Evolutionary conservation across 1,139 yeast species (phyloP).

Genomic region (Suhomyces choctaworum): DNA sequence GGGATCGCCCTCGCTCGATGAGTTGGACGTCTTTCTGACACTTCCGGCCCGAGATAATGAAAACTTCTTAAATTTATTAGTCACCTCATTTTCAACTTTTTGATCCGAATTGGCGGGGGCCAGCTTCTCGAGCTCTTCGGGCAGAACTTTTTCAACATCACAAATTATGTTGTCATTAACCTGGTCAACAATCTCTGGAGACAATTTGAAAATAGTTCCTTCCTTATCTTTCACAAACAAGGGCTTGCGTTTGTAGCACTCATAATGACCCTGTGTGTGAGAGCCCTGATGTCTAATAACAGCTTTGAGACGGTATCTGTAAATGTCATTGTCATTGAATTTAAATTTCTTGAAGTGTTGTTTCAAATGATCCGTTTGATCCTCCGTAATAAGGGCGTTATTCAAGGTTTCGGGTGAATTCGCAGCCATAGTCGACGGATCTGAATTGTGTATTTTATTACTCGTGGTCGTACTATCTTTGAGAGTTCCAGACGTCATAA

Average conservation of each 20-base stretch:
- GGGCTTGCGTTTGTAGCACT: slow-evolving; percentile 74
- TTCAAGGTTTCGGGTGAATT: slow-evolving; percentile 32
- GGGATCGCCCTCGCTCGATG: slow-evolving; percentile 1
- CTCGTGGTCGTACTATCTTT: slow-evolving; percentile 13
- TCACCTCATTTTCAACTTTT: neutral
- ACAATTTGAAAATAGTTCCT: slow-evolving; percentile 48
- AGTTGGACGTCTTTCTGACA: slow-evolving; percentile 3
- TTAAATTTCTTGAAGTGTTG: slow-evolving; percentile 43
- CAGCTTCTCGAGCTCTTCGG: neutral
- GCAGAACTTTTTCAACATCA: slow-evolving; percentile 4
- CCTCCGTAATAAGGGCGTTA: slow-evolving; percentile 42
- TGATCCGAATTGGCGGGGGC: neutral
- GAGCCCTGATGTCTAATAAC: slow-evolving; percentile 85
- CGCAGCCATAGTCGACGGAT: slow-evolving; percentile 16
- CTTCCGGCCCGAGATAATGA: slow-evolving; percentile 15
- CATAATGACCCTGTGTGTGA: slow-evolving; percentile 89
- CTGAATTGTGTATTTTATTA: slow-evolving; percentile 17
- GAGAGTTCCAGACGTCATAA: slow-evolving; percentile 17
- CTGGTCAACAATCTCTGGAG: slow-evolving; percentile 46
- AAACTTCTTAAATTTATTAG: slow-evolving; percentile 15
- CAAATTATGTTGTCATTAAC: slow-evolving; percentile 11
- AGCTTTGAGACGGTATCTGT: slow-evolving; percentile 64
- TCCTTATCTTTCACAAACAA: slow-evolving; percentile 52
- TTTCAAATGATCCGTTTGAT: slow-evolving; percentile 40
- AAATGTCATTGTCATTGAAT: slow-evolving; percentile 46